Base-by-base conservation (phyloP, 2,329 filamentous ascomycete species). In the Davidsoniella neocaledoniae region DNA sequence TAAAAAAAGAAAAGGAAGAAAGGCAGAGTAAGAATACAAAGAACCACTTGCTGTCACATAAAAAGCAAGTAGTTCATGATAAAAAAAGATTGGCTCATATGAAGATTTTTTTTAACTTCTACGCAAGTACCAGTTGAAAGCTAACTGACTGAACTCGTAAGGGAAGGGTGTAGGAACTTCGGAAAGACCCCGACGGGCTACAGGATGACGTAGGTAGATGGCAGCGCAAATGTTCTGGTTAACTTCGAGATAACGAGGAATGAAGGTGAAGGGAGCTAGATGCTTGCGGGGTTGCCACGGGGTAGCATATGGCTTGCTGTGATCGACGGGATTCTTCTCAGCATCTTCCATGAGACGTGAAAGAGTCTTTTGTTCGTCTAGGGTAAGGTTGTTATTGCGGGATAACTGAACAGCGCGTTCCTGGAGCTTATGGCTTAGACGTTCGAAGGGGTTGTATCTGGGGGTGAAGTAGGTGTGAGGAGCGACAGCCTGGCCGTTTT, bases 201-300 rank as follows among this genome's bases (percentile, higher is more conserved):
- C 90, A 0, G 91, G 91, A 68, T 98, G 90, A 52, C 91, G 76
- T 54, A 98, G 68, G 64, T 98, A 98, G 39, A 98, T 87, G 9
- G 91, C 91, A 1, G 88, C 82, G 66, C 91, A 98, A 59, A 96
- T 83, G 61, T 88, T 93, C 65, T 94, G 91, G 71, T 96, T 95
- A 58, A 98, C 91, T 68, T 98, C 93, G 54, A 98, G 76, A 64
- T 96, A 98, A 49, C 84, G 73, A 9, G 91, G 91, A 57, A 98
- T 87, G 65, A 94, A 95, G 21, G 88, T 87, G 65, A 98, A 98
- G 0, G 88, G 80, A 47, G 77, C 73, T 84, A 98, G 93, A 66
- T 77, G 96, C 48, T 82, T 74, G 50, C 87, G 75, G 10, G 91
- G 91, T 56, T 74, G 68, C 91, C 91, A 98, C 10, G 91, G 91